phyloP scores from a whole-genome alignment of 192 early-diverging fungal genomes.

The Gaertneriomyces sp. region DNA sequence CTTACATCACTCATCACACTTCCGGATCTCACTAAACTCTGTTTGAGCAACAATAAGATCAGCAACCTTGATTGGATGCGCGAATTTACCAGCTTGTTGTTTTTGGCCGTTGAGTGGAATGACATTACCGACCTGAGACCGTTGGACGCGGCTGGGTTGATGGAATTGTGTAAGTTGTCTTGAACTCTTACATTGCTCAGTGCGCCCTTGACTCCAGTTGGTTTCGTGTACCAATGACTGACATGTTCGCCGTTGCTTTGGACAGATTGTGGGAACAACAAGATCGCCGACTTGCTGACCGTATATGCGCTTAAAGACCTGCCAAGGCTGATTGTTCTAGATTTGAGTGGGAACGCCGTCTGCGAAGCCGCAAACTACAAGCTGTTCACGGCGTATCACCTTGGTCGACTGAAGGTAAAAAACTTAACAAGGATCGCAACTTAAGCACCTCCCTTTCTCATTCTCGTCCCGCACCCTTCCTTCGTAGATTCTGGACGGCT shows the following conservation, averaged over 20 bases:
- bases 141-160: slow-evolving; percentile 46
- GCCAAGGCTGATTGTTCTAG: slow-evolving; percentile 53
- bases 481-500: slow-evolving; percentile 52
- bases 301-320: slow-evolving; percentile 60
- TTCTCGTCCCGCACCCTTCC: not conserved
- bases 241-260: not conserved
- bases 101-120: slow-evolving; percentile 57
- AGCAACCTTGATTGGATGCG: slow-evolving; percentile 34
- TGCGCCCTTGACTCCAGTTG: not conserved
- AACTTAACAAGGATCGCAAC: not conserved
- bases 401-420: slow-evolving; percentile 49
- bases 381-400: slow-evolving; percentile 58
- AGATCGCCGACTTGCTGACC: slow-evolving; percentile 46
- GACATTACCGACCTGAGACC: slow-evolving; percentile 39
- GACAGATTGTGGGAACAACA: slow-evolving; percentile 56
- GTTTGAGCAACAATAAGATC: slow-evolving; percentile 53
- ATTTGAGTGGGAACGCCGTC: slow-evolving; percentile 59
- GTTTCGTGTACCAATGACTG: slow-evolving; percentile 5
- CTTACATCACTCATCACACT: slow-evolving; percentile 12
- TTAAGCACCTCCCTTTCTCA: slow-evolving; percentile 3
- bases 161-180: slow-evolving; percentile 54
- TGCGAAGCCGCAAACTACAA: slow-evolving; percentile 50
- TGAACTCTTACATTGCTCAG: slow-evolving; percentile 3
- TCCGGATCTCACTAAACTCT: slow-evolving; percentile 43
- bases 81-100: slow-evolving; percentile 46